Base-by-base conservation (phyloP, 257 asterid species). In the Scutellaria minor region DNA sequence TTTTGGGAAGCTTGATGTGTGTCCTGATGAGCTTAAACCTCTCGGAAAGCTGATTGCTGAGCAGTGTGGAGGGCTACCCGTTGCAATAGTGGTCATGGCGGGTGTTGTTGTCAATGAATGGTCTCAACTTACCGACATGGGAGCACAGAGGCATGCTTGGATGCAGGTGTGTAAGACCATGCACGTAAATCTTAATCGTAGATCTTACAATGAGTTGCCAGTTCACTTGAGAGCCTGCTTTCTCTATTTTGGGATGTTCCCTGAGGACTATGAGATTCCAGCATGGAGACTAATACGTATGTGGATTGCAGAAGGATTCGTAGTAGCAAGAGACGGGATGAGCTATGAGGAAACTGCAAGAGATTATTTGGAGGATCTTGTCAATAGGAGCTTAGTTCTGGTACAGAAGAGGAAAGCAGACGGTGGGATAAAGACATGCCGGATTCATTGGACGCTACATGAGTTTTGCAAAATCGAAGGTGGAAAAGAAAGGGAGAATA, bases 231-330 rank as follows among this genome's bases (percentile, higher is more conserved):
- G 14, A 15, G 50, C 24, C 6, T 67, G 73, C 40, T 67, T 67
- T 35, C 63, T 67, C 15, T 67, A 67, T 18, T 22, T 67, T n/a
- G 73, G 73, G 8, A 15, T 67, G 20, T 67, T 67, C 18, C 63
- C 73, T 9, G 61, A 66, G n/a, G 72, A 50, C 48, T 66, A 27
- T 31, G 61, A 66, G 61, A 66, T 66, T 6, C 61, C 72, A 2
- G 61, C 71, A 3, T 69, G 82, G 82, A 81, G 73, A 67, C 44
- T 86, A 11, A 69, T 78, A 1, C 74, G 75, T 1, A 54, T 83
- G 75, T 86, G 88, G 90, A 75, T 81, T 50, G 72, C 61, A 27
- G 72, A 66, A 66, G 72, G 72, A 14, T 14, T 66, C 9, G 9
- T 66, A 31, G 61, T 31, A 31, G 27, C 31, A 12, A 1, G 31